phyloP scores from a whole-genome alignment of 768 basidiomycete genomes.

The Mrakia frigida region DNA sequence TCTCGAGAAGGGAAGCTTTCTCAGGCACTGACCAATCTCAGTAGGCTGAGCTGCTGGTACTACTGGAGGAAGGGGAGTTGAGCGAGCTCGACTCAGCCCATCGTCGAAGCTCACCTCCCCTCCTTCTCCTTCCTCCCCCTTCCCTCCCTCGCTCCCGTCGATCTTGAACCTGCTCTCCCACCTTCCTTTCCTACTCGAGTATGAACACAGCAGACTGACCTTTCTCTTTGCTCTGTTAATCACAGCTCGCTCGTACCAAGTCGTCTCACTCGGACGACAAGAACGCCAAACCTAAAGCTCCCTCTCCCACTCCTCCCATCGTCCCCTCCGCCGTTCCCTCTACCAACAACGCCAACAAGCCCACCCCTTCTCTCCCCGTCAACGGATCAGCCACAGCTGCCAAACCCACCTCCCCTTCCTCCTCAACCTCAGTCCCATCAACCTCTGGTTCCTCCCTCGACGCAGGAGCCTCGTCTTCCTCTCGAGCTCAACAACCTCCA shows the following conservation, averaged over 20 bases:
- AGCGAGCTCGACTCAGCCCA: too few relatives aligned
- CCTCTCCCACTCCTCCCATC: slow-evolving; percentile 23
- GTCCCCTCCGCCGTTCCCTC: neutral
- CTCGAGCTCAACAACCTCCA: slow-evolving; percentile 8
- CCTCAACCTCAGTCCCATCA: neutral
- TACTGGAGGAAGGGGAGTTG: neutral
- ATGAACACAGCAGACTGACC: neutral
- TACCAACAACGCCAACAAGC: slow-evolving; percentile 19
- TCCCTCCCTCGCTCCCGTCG: neutral
- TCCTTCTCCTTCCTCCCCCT: neutral
- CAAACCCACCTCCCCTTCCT: neutral
- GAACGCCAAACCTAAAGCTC: slow-evolving; percentile 1
- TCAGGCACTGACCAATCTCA: too few relatives aligned
- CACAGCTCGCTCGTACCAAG: slow-evolving; percentile 29
- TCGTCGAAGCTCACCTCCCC: too few relatives aligned
- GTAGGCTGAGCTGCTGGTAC: too few relatives aligned
- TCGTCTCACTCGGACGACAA: slow-evolving; percentile 1
- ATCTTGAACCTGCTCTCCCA: too few relatives aligned
- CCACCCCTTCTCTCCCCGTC: slow-evolving; percentile 17
- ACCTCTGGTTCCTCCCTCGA: slow-evolving; percentile 13
- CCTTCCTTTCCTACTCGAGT: neutral
- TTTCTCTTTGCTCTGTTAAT: neutral
- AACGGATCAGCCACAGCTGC: slow-evolving; percentile 12
- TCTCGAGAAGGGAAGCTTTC: too few relatives aligned
- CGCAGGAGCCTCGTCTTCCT: neutral